These are phyloP conservation scores for Termitomyces sp. DNA, from an alignment of 768 basidiomycete genomes.

Conservation along the genomic window DNA sequence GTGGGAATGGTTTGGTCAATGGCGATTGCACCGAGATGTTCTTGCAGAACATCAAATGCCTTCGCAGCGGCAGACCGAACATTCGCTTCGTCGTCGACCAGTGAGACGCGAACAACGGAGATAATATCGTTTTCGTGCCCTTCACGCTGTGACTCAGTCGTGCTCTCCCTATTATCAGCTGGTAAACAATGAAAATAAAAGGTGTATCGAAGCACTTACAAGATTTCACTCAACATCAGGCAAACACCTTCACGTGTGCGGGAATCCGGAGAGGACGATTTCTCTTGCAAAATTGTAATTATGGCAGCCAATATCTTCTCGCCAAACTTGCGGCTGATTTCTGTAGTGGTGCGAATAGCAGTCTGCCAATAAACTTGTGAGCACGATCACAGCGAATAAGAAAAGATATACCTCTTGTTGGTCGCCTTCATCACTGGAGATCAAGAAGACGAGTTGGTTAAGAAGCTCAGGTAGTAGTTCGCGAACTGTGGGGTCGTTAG, in stretches of 20 bases:
- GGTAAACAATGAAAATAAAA: neutral
- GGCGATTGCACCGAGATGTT: conserved; percentile 82
- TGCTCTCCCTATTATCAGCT: conserved; percentile 55
- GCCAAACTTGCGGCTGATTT: conserved; percentile 93
- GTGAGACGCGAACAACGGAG: conserved; percentile 70
- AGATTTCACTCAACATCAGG: conserved; percentile 78
- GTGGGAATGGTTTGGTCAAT: conserved; percentile 98
- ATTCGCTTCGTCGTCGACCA: conserved; percentile 83
- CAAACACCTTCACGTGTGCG: conserved; percentile 82
- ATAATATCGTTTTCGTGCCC: conserved; percentile 89
- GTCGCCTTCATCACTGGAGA: conserved; percentile 76
- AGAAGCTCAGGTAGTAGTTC: conserved; percentile 89
- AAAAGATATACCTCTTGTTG: conserved; percentile 71
- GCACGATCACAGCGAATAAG: neutral
- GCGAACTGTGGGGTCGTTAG: conserved; percentile 45
- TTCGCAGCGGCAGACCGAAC: conserved; percentile 88
- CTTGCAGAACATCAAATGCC: conserved; percentile 89
- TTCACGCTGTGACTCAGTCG: conserved; percentile 78
- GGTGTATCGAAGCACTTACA: conserved; percentile 42
- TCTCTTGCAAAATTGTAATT: conserved; percentile 67
- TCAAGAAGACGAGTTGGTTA: conserved; percentile 66
- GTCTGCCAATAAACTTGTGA: conserved; percentile 44
- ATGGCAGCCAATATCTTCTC: conserved; percentile 86
- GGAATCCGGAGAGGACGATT: conserved; percentile 55
- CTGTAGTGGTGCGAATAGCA: conserved; percentile 80